Base-by-base conservation (phyloP, 768 basidiomycete species). In the Ephemerocybe angulata region DNA sequence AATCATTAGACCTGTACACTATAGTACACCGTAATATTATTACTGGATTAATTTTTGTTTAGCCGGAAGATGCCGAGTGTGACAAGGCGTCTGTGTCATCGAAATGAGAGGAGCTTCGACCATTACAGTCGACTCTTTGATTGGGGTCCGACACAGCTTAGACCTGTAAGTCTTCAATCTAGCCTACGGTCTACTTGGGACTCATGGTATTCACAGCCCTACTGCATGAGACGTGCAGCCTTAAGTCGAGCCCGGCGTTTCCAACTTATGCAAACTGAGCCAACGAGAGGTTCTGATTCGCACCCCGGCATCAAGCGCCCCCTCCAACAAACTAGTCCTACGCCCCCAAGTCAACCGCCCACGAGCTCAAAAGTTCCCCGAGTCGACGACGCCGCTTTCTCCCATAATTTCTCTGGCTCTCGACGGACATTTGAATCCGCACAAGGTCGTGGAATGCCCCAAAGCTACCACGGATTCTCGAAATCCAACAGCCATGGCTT, bases 251-350 rank as follows among this genome's bases (percentile, higher is more conserved):
- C 80, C 76, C 76, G 71, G 68, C 74, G 78, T 72, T 76, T 82
- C n/a, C n/a, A n/a, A 68, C 73, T 82, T 73, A 84, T 85, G 83
- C 80, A 80, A 76, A 63, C 80, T 62, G 76, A 82, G 69, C 68
- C 72, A 25, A 60, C 68, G 57, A 63, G 60, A 50, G 29, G 59
- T 42, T 52, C 62, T 25, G 53, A 59, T 49, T 48, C 53, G 42
- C 46, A 55, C 28, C 17, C 59, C 33, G 56, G 60, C 54, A 60
- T 74, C 40, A 84, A 85, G 69, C 79, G 82, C 54, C 65, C 80
- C 4, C 72, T 73, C 33, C 75, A 77, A 53, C 72, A 72, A 58
- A 70, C 72, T 52, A 49, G 54, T 19, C 62, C 68, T 49, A 63
- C 65, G 17, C 63, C 57, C 1, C 52, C 56, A 10, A 51, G 33